These are phyloP conservation scores for Eucalyptus urophylla DNA, from an alignment of 345 rosid species.

Conservation along the genomic window DNA sequence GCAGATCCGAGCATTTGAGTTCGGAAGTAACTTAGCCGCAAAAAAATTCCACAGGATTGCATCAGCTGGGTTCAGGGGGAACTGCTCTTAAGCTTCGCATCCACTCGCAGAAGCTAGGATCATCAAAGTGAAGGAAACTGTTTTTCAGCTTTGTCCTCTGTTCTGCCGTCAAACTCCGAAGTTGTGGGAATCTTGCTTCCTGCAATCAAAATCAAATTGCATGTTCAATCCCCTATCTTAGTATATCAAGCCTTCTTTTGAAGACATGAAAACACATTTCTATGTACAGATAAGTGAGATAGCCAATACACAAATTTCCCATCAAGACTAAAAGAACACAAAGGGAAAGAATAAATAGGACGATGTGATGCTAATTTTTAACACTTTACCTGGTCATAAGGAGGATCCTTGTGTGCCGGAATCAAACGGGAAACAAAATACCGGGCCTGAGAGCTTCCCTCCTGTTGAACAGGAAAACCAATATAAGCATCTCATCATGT, in stretches of 20 bases:
- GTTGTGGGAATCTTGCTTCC: slow-evolving; percentile 96
- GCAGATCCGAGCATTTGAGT: neutral
- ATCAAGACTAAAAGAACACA: neutral
- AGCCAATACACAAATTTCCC: neutral
- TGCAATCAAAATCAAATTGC: slow-evolving; percentile 6
- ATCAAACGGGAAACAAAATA: slow-evolving; percentile 87
- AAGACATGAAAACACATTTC: neutral
- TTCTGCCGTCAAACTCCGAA: slow-evolving; percentile 50
- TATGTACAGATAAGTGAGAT: neutral
- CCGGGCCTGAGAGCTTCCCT: slow-evolving; percentile 93
- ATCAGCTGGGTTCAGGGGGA: slow-evolving; percentile 60
- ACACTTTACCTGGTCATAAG: slow-evolving; percentile 79
- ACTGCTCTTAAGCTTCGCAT: slow-evolving; percentile 66
- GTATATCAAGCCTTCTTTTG: neutral
- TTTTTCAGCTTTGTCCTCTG: slow-evolving; percentile 65
- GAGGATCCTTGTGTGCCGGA: slow-evolving; percentile 98
- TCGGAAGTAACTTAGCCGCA: neutral
- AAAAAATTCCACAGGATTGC: neutral
- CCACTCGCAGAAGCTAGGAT: slow-evolving; percentile 94
- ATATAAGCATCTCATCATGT: neutral
- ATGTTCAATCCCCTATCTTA: neutral
- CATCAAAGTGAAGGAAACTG: slow-evolving; percentile 80
- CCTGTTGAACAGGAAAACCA: slow-evolving; percentile 33
- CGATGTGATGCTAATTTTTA: neutral
- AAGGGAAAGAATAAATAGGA: neutral